Evolutionary conservation across 1,139 yeast genomes (phyloP).

Genomic region (Magnusiomyces tetraspermus): DNA sequence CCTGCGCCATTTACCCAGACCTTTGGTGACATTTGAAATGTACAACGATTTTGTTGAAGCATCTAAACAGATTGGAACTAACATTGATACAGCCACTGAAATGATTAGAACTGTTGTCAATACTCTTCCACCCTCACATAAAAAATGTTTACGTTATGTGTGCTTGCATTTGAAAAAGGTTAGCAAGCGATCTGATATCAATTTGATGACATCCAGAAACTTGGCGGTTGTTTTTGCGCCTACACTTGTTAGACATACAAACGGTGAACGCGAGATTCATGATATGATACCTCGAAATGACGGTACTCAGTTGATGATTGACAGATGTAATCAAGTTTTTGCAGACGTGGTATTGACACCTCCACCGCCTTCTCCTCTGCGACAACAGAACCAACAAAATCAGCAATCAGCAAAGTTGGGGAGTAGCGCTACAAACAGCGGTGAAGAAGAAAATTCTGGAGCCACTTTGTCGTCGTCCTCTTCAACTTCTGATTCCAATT

Average conservation of each 20-base stretch:
- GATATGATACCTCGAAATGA: constrained; percentile 82
- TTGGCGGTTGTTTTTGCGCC: constrained; percentile 94
- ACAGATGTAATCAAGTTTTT: constrained; percentile 41
- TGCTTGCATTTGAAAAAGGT: constrained; percentile 49
- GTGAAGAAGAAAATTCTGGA: no score
- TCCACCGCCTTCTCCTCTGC: no score
- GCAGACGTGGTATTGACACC: constrained; percentile 9
- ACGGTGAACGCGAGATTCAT: constrained; percentile 73
- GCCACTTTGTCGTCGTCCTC: no score
- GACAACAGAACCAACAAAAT: neutral
- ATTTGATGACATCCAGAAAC: constrained; percentile 68
- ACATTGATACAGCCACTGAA: constrained; percentile 20
- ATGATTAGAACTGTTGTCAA: constrained; percentile 33
- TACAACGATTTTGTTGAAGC: constrained; percentile 57
- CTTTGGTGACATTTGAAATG: constrained; percentile 60
- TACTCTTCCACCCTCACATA: constrained; percentile 59
- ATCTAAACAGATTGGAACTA: neutral
- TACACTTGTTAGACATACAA: constrained; percentile 69
- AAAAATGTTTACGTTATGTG: constrained; percentile 45
- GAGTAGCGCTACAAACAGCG: no score
- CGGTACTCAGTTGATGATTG: constrained; percentile 66
- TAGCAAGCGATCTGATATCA: constrained; percentile 23
- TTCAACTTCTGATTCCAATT: no score
- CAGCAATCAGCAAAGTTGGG: no score
- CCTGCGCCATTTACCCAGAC: constrained; percentile 74